Conservation (phyloP, 805 yeast species). For the Lipomyces lipofer region DNA sequence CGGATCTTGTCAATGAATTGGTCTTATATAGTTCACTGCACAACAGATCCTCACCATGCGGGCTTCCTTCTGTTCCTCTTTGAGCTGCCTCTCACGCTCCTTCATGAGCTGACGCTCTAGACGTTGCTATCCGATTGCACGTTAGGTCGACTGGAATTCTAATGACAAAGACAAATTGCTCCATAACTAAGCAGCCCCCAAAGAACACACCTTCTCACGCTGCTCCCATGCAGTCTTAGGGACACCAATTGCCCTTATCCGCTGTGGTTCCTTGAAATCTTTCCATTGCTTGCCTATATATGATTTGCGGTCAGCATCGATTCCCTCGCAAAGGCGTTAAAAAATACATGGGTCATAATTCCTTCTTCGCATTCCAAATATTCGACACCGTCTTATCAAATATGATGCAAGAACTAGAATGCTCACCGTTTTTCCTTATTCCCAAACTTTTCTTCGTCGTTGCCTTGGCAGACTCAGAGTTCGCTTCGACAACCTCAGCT, state of each 20-base stretch:
- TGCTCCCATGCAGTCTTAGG: slow-evolving; percentile 59
- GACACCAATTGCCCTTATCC: slow-evolving; percentile 48
- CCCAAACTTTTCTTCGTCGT: too few relatives aligned
- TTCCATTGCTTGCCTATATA: slow-evolving; percentile 45
- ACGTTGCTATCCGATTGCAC: slow-evolving; percentile 42
- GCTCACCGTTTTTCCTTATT: too few relatives aligned
- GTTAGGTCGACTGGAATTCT: neutral
- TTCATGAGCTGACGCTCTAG: slow-evolving; percentile 66
- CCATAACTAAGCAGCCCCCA: neutral
- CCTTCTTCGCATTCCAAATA: too few relatives aligned
- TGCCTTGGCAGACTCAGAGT: too few relatives aligned
- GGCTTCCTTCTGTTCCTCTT: slow-evolving; percentile 66
- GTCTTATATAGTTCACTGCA: neutral
- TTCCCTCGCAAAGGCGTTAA: too few relatives aligned
- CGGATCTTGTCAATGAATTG: slow-evolving; percentile 34
- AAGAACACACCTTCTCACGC: slow-evolving; percentile 52
- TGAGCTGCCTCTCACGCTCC: slow-evolving; percentile 67
- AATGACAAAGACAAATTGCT: too few relatives aligned
- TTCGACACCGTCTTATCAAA: too few relatives aligned
- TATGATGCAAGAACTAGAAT: too few relatives aligned
- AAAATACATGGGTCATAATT: too few relatives aligned
- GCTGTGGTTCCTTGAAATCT: slow-evolving; percentile 40
- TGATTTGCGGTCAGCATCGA: too few relatives aligned
- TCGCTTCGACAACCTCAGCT: too few relatives aligned
- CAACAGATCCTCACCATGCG: slow-evolving; percentile 40